Evolutionary conservation across 805 yeast species (phyloP).

Genomic region (Candida dendrica): DNA sequence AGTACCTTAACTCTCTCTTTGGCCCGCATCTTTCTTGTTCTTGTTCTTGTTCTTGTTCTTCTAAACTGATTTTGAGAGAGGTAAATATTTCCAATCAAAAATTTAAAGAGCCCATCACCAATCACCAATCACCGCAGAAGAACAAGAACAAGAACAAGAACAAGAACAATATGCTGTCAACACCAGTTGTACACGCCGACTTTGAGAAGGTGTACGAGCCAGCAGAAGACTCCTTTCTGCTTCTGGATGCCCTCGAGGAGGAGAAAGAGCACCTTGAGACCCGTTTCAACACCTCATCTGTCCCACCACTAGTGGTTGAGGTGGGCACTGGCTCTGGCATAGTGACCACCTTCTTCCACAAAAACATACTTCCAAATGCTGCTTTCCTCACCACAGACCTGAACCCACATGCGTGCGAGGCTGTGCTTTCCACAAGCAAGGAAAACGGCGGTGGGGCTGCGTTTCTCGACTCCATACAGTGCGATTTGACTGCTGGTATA

Average conservation of each 20-base stretch:
- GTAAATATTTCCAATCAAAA: too few relatives aligned
- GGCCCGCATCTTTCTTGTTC: too few relatives aligned
- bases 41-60: too few relatives aligned
- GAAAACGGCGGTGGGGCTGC: conserved; percentile 21
- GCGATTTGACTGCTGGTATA: conserved; percentile 49
- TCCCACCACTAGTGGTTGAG: conserved; percentile 60
- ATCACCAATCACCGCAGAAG: too few relatives aligned
- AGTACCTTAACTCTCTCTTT: too few relatives aligned
- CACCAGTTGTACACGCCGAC: conserved; percentile 62
- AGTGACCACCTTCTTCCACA: conserved; percentile 68
- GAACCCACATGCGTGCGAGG: conserved; percentile 66
- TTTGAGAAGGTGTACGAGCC: conserved; percentile 86
- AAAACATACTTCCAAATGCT: conserved; percentile 45
- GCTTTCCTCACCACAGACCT: conserved; percentile 68
- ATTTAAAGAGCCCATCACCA: too few relatives aligned
- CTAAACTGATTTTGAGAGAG: too few relatives aligned
- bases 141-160: too few relatives aligned
- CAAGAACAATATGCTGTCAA: conserved; percentile 89
- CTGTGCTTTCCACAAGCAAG: conserved; percentile 40
- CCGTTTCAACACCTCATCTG: conserved; percentile 15
- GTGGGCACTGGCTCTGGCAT: conserved; percentile 93
- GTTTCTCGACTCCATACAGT: conserved; percentile 44
- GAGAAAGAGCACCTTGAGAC: conserved; percentile 33
- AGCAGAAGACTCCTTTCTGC: conserved; percentile 82
- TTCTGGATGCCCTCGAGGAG: conserved; percentile 72